phyloP scores from a whole-genome alignment of 2,329 filamentous ascomycete genomes.

The Botrytis deweyae region DNA sequence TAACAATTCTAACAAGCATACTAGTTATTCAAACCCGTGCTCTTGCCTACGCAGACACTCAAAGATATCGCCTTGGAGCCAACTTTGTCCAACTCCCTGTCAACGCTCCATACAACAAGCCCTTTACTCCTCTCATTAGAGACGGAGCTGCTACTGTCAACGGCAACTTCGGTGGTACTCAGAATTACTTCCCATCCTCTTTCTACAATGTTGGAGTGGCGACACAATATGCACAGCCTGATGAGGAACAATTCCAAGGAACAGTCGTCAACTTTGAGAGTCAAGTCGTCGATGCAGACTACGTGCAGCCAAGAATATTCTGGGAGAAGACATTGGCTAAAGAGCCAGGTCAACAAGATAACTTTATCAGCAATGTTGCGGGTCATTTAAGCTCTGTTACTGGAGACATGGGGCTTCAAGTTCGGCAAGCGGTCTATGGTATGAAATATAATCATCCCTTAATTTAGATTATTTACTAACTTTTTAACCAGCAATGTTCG shows the following conservation, averaged over 20 bases:
- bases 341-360: conserved; percentile 21
- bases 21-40: conserved; percentile 51
- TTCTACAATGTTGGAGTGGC: background rate
- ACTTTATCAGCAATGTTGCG: conserved; percentile 39
- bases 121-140: conserved; percentile 41
- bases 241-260: conserved; percentile 1
- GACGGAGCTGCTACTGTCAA: conserved; percentile 42
- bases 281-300: conserved; percentile 42
- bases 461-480: background rate
- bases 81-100: conserved; percentile 58
- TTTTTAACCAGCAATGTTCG: background rate
- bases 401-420: conserved; percentile 34
- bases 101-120: conserved; percentile 45
- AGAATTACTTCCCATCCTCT: conserved; percentile 40
- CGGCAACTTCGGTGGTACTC: conserved; percentile 46
- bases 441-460: conserved; percentile 42
- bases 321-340: conserved; percentile 34
- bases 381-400: conserved; percentile 51
- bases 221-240: background rate
- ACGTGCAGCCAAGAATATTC: conserved; percentile 41
- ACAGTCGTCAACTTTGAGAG: conserved; percentile 3
- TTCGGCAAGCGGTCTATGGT: conserved; percentile 46
- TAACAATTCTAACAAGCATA: conserved; percentile 24
- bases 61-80: conserved; percentile 54
- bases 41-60: conserved; percentile 56